Percentiles rank a stretch among this genome's conserved stretches.
Conservation (phyloP, 2,329 filamentous ascomycete genomes). For the Diplodia sapinea region DNA sequence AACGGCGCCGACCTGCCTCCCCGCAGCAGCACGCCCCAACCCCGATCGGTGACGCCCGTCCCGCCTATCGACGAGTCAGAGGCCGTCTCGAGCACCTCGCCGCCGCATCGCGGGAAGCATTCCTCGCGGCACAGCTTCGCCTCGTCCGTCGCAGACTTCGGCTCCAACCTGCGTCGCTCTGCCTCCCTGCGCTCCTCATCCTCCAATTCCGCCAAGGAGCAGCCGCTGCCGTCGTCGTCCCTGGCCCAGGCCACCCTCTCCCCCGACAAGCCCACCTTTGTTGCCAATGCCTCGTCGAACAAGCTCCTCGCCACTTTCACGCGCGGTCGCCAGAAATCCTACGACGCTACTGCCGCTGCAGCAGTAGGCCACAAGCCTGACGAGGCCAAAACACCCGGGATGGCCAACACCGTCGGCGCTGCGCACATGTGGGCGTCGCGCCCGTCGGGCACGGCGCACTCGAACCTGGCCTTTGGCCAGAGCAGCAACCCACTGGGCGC, state of each 20-base stretch:
- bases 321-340: conserved; percentile 44
- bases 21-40: conserved; percentile 28
- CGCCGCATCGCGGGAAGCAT: conserved; percentile 38
- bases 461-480: conserved; percentile 23
- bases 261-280: conserved; percentile 42
- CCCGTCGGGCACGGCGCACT: conserved; percentile 25
- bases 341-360: conserved; percentile 43
- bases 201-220: conserved; percentile 40
- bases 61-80: conserved; percentile 32
- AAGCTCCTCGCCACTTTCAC: conserved; percentile 48
- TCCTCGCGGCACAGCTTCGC: conserved; percentile 39
- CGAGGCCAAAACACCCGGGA: conserved; percentile 17
- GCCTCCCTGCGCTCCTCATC: conserved; percentile 51
- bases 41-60: conserved; percentile 28
- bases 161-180: conserved; percentile 47
- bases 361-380: conserved; percentile 20
- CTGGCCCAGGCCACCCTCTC: conserved; percentile 45
- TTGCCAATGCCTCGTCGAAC: conserved; percentile 39
- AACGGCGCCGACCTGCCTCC: conserved; percentile 16
- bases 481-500: conserved; percentile 5
- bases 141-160: conserved; percentile 47
- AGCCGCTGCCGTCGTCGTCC: conserved; percentile 33
- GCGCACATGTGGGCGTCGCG: conserved; percentile 24
- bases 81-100: conserved; percentile 31
- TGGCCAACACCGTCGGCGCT: conserved; percentile 20